Percentiles rank a stretch among this genome's conserved stretches.
Evolutionary conservation across 2,329 filamentous ascomycete species (phyloP).

Genomic region (Gliomastix tumulicola): DNA sequence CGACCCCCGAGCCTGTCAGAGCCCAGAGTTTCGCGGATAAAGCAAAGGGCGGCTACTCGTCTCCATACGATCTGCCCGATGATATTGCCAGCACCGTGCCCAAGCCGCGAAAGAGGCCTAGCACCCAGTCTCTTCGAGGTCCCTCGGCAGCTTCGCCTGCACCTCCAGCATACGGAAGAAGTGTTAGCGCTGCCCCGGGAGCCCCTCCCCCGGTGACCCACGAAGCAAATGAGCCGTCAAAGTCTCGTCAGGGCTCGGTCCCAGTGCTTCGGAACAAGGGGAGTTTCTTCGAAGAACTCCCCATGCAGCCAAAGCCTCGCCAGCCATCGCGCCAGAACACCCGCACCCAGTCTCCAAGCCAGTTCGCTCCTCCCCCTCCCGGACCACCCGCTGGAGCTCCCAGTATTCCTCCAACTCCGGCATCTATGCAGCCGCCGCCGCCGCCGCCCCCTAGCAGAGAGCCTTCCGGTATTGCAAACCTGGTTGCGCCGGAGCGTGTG

Average conservation of each 20-base stretch:
- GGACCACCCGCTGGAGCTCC: slow-evolving; percentile 11
- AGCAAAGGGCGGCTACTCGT: slow-evolving; percentile 84
- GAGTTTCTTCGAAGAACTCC: slow-evolving; percentile 75
- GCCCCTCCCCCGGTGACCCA: slow-evolving; percentile 13
- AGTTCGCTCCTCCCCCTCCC: slow-evolving; percentile 10
- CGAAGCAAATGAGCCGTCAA: slow-evolving; percentile 16
- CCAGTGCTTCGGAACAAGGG: slow-evolving; percentile 31
- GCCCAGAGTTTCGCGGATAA: slow-evolving; percentile 85
- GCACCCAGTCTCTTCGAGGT: slow-evolving; percentile 46
- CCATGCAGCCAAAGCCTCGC: slow-evolving; percentile 54
- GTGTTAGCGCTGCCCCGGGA: slow-evolving; percentile 46
- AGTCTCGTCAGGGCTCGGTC: slow-evolving; percentile 23
- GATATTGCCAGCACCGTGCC: slow-evolving; percentile 54
- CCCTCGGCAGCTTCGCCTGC: slow-evolving; percentile 35
- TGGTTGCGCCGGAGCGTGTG: slow-evolving; percentile 45
- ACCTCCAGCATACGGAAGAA: slow-evolving; percentile 43
- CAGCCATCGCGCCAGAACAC: slow-evolving; percentile 49
- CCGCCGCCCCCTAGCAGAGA: slow-evolving; percentile 10
- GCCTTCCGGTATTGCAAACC: slow-evolving; percentile 20
- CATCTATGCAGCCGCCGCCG: slow-evolving; percentile 15
- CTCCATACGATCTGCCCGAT: slow-evolving; percentile 91
- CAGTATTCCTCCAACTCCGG: slow-evolving; percentile 4
- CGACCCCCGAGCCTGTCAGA: slow-evolving; percentile 43
- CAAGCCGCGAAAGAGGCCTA: slow-evolving; percentile 60
- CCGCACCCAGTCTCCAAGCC: slow-evolving; percentile 28